Base-by-base conservation (phyloP, 305 asterid genomes). In the Vinca major region DNA sequence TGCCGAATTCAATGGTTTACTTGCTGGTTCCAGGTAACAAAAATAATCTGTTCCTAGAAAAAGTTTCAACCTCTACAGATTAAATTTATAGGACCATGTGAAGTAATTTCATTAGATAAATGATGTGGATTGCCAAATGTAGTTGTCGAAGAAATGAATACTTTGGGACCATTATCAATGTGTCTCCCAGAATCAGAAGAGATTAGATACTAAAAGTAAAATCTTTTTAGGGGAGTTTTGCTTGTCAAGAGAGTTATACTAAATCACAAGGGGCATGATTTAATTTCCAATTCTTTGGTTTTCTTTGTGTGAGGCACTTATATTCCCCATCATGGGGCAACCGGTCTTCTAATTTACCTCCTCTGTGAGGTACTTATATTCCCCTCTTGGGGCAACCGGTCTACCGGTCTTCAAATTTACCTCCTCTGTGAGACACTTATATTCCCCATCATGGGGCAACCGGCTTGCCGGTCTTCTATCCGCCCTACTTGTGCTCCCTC, bases 21-120 rank as follows among this genome's bases (percentile, higher is more conserved):
- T 86, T 94, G 86, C 86, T 94, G 77, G 87, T 94, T 75, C 99
- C 99, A 89, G 97, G 99, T 94, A 84, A 49, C 72, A 67, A 72
- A 70, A 67, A 53, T 1, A 45, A 12, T 48, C 16, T 47, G 4
- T 26, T 48, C 50, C 51, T 66, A 17, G 39, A 37, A 71, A n/a
- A 21, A 36, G 7, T 56, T 20, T 14, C 54, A 50, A 44, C 49
- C 51, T 62, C 7, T 41, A 37, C n/a, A 47, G 53, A 17, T 64
- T 68, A 64, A 36, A 63, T 4, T 63, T 68, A 41, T 51, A 48
- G 66, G 62, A 19, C 10, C 13, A 6, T 3, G 4, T 43, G 48
- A 55, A 33, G 11, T 43, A 51, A 44, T 39, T 60, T 33, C 58
- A 5, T 66, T 39, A 12, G 41, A 3, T 47, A 62, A 49, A 60